Percentiles rank a stretch among this genome's conserved stretches.
Evolutionary conservation across 2,329 filamentous ascomycete genomes (phyloP).

Genomic region (Venturia nashicola): DNA sequence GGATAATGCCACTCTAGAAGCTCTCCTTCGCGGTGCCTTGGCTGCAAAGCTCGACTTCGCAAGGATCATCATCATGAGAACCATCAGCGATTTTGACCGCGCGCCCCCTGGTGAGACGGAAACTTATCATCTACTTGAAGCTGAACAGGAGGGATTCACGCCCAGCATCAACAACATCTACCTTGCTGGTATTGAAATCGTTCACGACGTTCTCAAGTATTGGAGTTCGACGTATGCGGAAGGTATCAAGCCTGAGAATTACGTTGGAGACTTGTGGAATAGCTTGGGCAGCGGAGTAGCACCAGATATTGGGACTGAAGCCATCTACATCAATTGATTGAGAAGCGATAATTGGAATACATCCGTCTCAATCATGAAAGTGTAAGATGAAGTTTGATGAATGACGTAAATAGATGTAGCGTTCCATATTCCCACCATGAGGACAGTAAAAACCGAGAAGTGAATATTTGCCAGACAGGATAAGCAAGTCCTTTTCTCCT

Average conservation of each 20-base stretch:
- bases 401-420: too few species aligned
- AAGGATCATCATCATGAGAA: slow-evolving; percentile 23
- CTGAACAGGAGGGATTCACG: slow-evolving; percentile 48
- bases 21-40: slow-evolving; percentile 19
- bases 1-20: slow-evolving; percentile 23
- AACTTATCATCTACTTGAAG: slow-evolving; percentile 45
- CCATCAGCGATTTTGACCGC: slow-evolving; percentile 58
- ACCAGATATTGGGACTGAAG: background rate
- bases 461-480: too few species aligned
- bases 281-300: background rate
- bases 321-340: background rate
- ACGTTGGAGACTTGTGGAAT: slow-evolving; percentile 44
- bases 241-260: slow-evolving; percentile 50
- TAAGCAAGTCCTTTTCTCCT: too few species aligned
- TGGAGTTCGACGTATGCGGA: slow-evolving; percentile 48
- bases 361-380: too few species aligned
- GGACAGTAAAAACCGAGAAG: too few species aligned
- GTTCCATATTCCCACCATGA: too few species aligned
- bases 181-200: slow-evolving; percentile 50
- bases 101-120: slow-evolving; percentile 37
- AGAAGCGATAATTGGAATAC: too few species aligned
- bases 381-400: too few species aligned
- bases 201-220: slow-evolving; percentile 46
- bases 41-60: slow-evolving; percentile 20
- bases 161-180: slow-evolving; percentile 56